phyloP scores from a whole-genome alignment of 1,139 yeast genomes.

The Zhuliangozyma blackwelliae region DNA sequence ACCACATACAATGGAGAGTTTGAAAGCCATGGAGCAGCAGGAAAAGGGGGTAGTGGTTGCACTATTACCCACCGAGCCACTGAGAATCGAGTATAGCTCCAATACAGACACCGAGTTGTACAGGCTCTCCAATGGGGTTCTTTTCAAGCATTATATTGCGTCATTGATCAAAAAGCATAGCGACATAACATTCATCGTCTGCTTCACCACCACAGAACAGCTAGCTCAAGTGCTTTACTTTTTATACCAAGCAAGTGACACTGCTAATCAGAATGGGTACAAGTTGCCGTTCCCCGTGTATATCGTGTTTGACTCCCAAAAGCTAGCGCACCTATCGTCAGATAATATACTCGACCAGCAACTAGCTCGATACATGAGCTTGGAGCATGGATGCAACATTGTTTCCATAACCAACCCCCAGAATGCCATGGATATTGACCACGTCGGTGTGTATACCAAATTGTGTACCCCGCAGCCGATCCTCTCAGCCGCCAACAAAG shows the following conservation, averaged over 20 bases:
- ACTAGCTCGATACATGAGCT: constrained; percentile 43
- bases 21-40: neutral
- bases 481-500: neutral
- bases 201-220: neutral
- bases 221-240: neutral
- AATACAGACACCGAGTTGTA: constrained; percentile 17
- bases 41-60: constrained; percentile 4
- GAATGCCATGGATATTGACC: neutral
- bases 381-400: constrained; percentile 31
- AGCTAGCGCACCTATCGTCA: constrained; percentile 17
- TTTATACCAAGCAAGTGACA: no score
- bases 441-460: neutral
- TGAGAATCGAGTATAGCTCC: constrained; percentile 10
- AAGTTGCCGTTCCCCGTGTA: constrained; percentile 16
- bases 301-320: constrained; percentile 15
- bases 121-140: constrained; percentile 16
- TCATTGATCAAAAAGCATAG: constrained; percentile 10
- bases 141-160: constrained; percentile 17
- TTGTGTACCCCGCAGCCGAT: neutral
- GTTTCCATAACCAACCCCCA: constrained; percentile 6
- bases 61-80: constrained; percentile 3
- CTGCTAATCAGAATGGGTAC: constrained; percentile 12
- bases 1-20: constrained; percentile 1
- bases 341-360: constrained; percentile 43
- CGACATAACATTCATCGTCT: neutral